Evolutionary conservation across 768 basidiomycete species (phyloP), one percentile per base, ranked within the genome.

Genomic region (Lentinula edodes): DNA sequence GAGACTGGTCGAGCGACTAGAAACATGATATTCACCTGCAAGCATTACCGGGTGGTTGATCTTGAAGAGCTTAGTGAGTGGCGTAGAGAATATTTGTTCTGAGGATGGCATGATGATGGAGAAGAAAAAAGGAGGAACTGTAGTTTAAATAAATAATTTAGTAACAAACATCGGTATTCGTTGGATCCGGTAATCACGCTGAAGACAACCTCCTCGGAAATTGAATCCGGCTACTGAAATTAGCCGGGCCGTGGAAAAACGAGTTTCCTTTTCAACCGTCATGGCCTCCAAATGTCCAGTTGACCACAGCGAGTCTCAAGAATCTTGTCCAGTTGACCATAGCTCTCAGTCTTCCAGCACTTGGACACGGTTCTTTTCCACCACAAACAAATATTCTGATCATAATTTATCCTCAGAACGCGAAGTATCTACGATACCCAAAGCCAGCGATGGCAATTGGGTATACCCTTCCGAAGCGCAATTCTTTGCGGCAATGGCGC

Each of bases 381-480:
- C 58, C 58, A 64, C 61, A 64, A 63, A 13, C 62, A 58, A 72
- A 6, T 58, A 68, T 41, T 59, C 66, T 18, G 41, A 66, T 8
- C 61, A 74, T 2, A 60, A 76, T 18, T 79, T 95, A 54, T 89
- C 92, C 2, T 79, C 75, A 13, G 83, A 91, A 6, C 87, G 96
- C 64, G 89, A 93, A 71, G 79, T 83, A 34, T 97, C 95, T 6
- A 91, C 92, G 32, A 98, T 98, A 70, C 96, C 96, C 16, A 85
- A 87, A 67, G 71, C 76, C 18, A 74, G 79, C 45, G 84, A 85
- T 53, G 81, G 80, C 46, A 89, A 93, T 61, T 99, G 97, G 97
- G 91, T 97, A 52, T 99, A 99, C 74, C 97, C 97, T 23, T 98
- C 96, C 18, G 93, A 98, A 71, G 86, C 90, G n/a, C 96, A 98